Base-by-base conservation (phyloP, 805 yeast genomes). In the Grigorovia transvaalensis region DNA sequence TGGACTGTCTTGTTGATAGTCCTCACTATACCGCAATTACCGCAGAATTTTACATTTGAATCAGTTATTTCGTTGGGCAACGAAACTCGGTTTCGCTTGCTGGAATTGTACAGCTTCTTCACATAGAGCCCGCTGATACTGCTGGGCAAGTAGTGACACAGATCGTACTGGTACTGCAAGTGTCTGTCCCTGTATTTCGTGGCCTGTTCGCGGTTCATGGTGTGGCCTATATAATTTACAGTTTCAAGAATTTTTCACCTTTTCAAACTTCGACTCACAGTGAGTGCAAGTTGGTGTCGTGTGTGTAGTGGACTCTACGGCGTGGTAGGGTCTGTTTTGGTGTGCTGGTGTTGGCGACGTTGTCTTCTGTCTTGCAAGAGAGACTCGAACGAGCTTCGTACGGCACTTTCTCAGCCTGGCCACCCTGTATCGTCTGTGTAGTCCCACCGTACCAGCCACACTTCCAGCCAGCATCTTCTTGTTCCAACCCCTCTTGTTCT, bases 61-160 rank as follows among this genome's bases (percentile, higher is more conserved):
- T 57, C 59, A 3, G 50, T 46, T 17, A 63, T 47, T 4, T 47
- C 45, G 3, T 57, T 49, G 2, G 71, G 66, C 35, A 69, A 47
- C 8, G 46, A 49, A 12, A 67, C 45, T 8, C 62, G 60, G 47
- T 67, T 67, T 13, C 61, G 52, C 48, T 62, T 62, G 15, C 61
- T 52, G 9, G 63, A 56, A 48, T 68, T 66, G 46, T 57, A 56
- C 45, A 71, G 64, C 46, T 60, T 64, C 42, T 57, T 60, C 19
- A 67, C 52, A 45, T 69, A 69, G 2, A 63, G 44, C 3, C 69
- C 69, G 1, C 69, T 57, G 8, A 66, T 27, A 30, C 55, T 58
- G 12, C 57, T 45, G 15, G 67, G 63, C 17, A 60, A 17, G 19
- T 55, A 40, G 51, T 66, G 70, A 5, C 64, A 41, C 20, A 65